Evolutionary conservation across 371 early-diverging fungal genomes (phyloP).

Genomic region (Zychaea mexicana): DNA sequence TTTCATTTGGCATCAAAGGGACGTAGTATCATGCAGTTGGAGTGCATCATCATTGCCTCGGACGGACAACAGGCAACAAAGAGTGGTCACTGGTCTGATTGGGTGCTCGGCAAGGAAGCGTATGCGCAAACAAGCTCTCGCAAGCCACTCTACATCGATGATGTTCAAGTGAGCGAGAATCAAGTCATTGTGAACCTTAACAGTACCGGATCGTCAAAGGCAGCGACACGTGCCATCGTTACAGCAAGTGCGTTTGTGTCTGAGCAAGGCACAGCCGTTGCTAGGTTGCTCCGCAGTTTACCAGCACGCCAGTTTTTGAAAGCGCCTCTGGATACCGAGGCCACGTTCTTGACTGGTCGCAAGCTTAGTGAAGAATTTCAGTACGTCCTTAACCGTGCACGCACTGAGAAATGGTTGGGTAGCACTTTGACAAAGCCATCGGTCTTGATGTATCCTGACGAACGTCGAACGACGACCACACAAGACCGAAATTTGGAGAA

Average conservation of each 20-base stretch:
- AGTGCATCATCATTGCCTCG: slow-evolving; percentile 4
- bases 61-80: neutral
- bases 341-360: slow-evolving; percentile 38
- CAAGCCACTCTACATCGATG: slow-evolving; percentile 1
- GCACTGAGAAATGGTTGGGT: slow-evolving; percentile 53
- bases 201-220: neutral
- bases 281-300: neutral
- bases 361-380: slow-evolving; percentile 59
- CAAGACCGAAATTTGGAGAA: neutral
- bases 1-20: slow-evolving; percentile 11
- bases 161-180: slow-evolving; percentile 9
- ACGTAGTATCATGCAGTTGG: neutral
- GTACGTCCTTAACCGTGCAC: slow-evolving; percentile 54
- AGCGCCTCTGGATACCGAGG: neutral
- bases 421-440: slow-evolving; percentile 55
- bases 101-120: neutral
- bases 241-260: slow-evolving; percentile 37
- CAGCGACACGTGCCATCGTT: slow-evolving; percentile 24
- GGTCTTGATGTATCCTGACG: slow-evolving; percentile 49
- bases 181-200: slow-evolving; percentile 13
- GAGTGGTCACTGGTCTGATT: slow-evolving; percentile 3
- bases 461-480: slow-evolving; percentile 11
- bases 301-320: neutral
- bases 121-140: neutral
- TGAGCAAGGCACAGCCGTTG: neutral